Conservation (phyloP, 345 rosid genomes). For the Ricinus communis region DNA sequence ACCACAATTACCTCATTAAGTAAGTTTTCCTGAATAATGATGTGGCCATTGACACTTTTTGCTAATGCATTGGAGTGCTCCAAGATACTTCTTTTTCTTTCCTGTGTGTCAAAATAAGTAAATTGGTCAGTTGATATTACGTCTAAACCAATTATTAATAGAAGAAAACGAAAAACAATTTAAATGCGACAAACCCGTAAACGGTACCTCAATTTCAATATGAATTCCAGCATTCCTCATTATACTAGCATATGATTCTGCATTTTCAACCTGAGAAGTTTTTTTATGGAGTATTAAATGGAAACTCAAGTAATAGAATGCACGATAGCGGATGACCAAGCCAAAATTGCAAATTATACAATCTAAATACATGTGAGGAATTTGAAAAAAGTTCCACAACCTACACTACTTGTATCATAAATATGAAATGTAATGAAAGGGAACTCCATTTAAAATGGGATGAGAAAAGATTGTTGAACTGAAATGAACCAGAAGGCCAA, state of each 20-base stretch:
- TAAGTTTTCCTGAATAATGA: conserved; percentile 58
- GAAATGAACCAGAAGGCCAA: not conserved
- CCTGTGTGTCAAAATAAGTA: conserved; percentile 40
- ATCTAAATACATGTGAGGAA: not conserved
- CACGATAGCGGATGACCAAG: not conserved
- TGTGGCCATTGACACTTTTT: conserved; percentile 59
- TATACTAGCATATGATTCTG: conserved; percentile 63
- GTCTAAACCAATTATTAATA: conserved; percentile 12
- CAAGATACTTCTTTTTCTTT: conserved; percentile 61
- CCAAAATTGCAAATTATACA: not conserved
- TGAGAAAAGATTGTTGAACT: not conserved
- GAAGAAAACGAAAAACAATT: not conserved
- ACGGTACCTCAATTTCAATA: conserved; percentile 69
- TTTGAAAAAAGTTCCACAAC: not conserved
- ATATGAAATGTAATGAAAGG: conserved; percentile 1
- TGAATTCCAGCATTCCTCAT: conserved; percentile 75
- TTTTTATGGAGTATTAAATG: not conserved
- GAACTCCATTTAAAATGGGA: not conserved
- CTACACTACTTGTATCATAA: not conserved
- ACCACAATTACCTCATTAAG: conserved; percentile 66
- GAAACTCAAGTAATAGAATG: not conserved
- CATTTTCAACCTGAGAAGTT: conserved; percentile 57
- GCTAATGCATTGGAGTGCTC: conserved; percentile 63
- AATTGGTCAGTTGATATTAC: not conserved
- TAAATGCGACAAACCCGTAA: conserved; percentile 8